These are phyloP conservation scores for Eragrostis nindensis DNA, from an alignment of 176 grass and related monocot species.

Conservation along the genomic window DNA sequence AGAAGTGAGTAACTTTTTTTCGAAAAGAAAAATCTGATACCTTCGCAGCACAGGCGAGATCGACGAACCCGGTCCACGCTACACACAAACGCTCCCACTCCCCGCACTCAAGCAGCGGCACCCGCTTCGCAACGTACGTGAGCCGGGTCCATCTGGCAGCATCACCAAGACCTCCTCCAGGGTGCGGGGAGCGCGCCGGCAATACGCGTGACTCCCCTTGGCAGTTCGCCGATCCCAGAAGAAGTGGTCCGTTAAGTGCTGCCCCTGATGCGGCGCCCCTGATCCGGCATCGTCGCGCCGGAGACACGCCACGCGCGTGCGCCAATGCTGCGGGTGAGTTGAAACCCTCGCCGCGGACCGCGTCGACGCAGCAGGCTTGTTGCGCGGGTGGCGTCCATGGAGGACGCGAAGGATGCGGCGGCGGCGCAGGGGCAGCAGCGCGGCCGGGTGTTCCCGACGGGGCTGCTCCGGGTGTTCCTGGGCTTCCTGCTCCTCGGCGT, in stretches of 20 bases:
- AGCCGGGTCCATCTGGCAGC: constrained; percentile 12
- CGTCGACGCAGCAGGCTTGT: constrained; percentile 41
- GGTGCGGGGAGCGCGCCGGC: neutral
- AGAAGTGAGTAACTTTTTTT: no score
- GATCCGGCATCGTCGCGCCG: constrained; percentile 33
- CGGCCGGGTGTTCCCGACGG: constrained; percentile 42
- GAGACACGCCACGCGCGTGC: constrained; percentile 34
- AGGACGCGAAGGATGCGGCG: constrained; percentile 71
- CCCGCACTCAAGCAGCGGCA: no score
- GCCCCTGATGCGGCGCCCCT: constrained; percentile 29
- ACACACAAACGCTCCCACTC: no score
- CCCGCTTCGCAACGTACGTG: neutral
- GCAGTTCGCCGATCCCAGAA: constrained; percentile 20
- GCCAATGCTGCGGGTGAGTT: constrained; percentile 39
- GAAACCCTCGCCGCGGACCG: neutral
- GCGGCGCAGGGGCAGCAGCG: constrained; percentile 38
- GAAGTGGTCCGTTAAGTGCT: constrained; percentile 31
- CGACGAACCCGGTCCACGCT: no score
- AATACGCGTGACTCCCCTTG: constrained; percentile 14
- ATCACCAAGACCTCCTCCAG: neutral
- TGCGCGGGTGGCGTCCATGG: constrained; percentile 63
- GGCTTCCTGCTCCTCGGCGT: constrained; percentile 73
- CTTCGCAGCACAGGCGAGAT: neutral
- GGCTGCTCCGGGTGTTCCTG: constrained; percentile 73
- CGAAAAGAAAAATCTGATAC: neutral